Conservation (phyloP, 2,329 filamentous ascomycete species). For the Colletotrichum costaricense region DNA sequence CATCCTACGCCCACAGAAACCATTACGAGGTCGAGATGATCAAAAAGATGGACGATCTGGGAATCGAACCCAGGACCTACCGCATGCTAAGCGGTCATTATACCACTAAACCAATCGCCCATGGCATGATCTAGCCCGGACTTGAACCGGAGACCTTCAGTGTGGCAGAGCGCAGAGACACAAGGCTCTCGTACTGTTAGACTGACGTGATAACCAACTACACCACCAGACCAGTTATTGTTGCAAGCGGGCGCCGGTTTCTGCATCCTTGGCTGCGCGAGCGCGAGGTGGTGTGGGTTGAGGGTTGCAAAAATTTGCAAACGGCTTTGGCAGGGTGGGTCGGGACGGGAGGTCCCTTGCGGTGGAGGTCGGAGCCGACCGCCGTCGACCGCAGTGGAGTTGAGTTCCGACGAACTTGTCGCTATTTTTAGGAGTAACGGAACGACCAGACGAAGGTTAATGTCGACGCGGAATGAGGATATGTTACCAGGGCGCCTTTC, state of each 20-base stretch:
- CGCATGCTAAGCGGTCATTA: conserved; percentile 36
- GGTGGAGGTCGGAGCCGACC: background rate
- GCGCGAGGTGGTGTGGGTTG: background rate
- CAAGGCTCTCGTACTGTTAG: conserved; percentile 46
- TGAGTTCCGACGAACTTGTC: background rate
- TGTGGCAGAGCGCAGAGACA: background rate
- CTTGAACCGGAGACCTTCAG: conserved; percentile 36
- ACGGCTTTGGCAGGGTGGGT: background rate
- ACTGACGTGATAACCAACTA: conserved; percentile 62
- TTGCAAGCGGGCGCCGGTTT: rapidly evolving
- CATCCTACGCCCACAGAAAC: background rate
- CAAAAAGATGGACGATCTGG: conserved; percentile 30
- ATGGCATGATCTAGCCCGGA: conserved; percentile 27
- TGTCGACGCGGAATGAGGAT: too few relatives aligned
- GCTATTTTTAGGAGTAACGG: background rate
- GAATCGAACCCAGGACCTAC: conserved; percentile 35
- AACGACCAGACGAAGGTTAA: background rate
- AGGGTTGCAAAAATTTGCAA: background rate
- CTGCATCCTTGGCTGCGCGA: background rate
- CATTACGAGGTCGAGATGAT: background rate
- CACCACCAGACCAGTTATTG: conserved; percentile 46
- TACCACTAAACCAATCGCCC: conserved; percentile 36
- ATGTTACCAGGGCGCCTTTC: background rate
- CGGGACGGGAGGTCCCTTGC: background rate
- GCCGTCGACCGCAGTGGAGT: background rate